Evolutionary conservation across 2,329 filamentous ascomycete species (phyloP).

Genomic region (Penicillium sp.): DNA sequence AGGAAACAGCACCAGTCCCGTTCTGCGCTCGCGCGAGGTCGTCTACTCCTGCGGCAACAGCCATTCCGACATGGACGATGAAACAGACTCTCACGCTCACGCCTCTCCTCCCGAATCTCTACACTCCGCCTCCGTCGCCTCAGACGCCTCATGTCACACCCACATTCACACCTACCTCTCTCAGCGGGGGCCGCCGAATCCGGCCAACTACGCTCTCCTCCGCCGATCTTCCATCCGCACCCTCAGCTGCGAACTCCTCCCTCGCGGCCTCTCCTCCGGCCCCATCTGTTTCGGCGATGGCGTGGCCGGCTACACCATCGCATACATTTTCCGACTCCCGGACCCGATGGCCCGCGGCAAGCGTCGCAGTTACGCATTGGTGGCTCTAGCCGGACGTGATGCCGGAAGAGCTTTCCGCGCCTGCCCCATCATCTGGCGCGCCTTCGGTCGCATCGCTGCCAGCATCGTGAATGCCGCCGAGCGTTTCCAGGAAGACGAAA

Average conservation of each 20-base stretch:
- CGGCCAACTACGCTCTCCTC: conserved; percentile 55
- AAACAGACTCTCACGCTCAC: conserved; percentile 36
- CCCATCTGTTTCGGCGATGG: conserved; percentile 61
- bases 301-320: conserved; percentile 58
- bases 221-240: conserved; percentile 61
- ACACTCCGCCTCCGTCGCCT: conserved; percentile 44
- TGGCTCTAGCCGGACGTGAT: conserved; percentile 59
- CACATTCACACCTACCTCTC: conserved; percentile 61
- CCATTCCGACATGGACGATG: conserved; percentile 40
- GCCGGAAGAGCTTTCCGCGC: conserved; percentile 48
- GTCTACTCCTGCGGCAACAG: conserved; percentile 52
- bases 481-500: conserved; percentile 47
- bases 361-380: conserved; percentile 58
- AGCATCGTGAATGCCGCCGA: conserved; percentile 52
- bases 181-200: conserved; percentile 57
- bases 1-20: conserved; percentile 54
- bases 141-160: conserved; percentile 52
- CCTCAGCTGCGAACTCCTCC: conserved; percentile 58
- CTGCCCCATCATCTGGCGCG: conserved; percentile 53
- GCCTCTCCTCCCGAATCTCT: conserved; percentile 42
- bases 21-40: conserved; percentile 56
- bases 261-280: conserved; percentile 57
- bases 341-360: conserved; percentile 60
- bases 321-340: conserved; percentile 60
- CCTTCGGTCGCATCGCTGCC: conserved; percentile 57